Base-by-base conservation (phyloP, 768 basidiomycete species). In the Amanita rimosa region DNA sequence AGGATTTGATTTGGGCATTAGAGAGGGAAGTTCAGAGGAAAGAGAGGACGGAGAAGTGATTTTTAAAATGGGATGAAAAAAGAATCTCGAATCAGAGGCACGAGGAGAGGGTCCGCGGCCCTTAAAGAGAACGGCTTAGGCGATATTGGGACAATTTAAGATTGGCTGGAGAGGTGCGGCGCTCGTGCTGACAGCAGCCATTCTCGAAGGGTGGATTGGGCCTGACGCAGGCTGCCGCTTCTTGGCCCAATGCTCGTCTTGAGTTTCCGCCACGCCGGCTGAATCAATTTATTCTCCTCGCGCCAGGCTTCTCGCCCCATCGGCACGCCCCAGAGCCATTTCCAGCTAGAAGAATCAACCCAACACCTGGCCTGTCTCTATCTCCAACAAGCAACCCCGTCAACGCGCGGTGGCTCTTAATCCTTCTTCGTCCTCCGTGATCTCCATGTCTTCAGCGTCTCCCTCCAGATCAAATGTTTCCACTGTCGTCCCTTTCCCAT, bases 391-490 rank as follows among this genome's bases (percentile, higher is more conserved):
- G 36, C 21, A 48, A 48, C 27, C 47, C 40, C 46, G 54, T 44
- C 50, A 46, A 57, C 56, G 55, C 58, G 57, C 58, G 55, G 55
- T 47, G 19, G 50, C 50, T 60, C 59, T 52, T 53, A 60, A 54
- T 31, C 52, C 47, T 55, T 59, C 58, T 49, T 57, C 57, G 53
- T 62, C 64, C 57, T 65, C 63, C 59, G 53, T 61, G 49, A 56
- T 70, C 60, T 73, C 75, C 60, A 60, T 60, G 55, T 73, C 72
- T 58, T 77, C 79, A 54, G 64, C 77, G 53, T 80, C 79, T 48
- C 73, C 82, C 68, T 86, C 87, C 66, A 90, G 69, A 70, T 90
- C 87, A 57, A 88, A 68, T 39, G 81, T 72, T 67, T 90, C 84
- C 72, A 90, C 60, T 50, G 64, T 67, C 53, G 67, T 71, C 54